phyloP scores from a whole-genome alignment of 805 yeast genomes.

The Yamadazyma phyllophila region DNA sequence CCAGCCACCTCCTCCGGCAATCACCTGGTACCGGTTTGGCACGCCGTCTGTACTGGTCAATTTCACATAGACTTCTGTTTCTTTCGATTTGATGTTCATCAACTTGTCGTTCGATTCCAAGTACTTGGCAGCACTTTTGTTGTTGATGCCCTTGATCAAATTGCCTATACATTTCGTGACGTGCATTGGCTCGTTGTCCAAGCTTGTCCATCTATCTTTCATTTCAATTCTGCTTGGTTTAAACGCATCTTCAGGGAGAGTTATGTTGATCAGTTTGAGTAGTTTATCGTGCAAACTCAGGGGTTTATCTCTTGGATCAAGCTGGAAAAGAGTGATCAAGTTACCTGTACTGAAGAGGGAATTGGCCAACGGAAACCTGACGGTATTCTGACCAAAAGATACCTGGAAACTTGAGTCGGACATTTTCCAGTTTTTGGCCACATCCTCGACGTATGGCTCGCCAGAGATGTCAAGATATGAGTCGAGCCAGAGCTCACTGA shows the following conservation, averaged over 20 bases:
- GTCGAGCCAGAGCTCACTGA: slow-evolving; percentile 40
- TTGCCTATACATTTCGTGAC: slow-evolving; percentile 56
- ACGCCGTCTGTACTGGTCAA: slow-evolving; percentile 16
- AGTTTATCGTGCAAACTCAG: slow-evolving; percentile 4
- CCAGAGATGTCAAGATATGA: slow-evolving; percentile 19
- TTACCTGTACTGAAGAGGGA: slow-evolving; percentile 37
- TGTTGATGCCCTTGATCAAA: slow-evolving; percentile 55
- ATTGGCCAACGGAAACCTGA: slow-evolving; percentile 35
- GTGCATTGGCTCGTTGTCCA: slow-evolving; percentile 28
- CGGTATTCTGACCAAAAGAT: slow-evolving; percentile 6
- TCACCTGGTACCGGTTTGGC: slow-evolving; percentile 45
- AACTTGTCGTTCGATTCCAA: slow-evolving; percentile 46
- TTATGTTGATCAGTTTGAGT: slow-evolving; percentile 4
- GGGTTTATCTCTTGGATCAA: slow-evolving; percentile 18
- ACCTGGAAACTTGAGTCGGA: slow-evolving; percentile 24
- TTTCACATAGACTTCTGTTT: slow-evolving; percentile 41
- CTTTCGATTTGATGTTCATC: slow-evolving; percentile 40
- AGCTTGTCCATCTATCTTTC: slow-evolving; percentile 34
- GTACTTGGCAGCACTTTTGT: slow-evolving; percentile 54
- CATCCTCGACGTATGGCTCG: slow-evolving; percentile 20
- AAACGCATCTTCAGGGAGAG: slow-evolving; percentile 1
- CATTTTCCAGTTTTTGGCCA: slow-evolving; percentile 35
- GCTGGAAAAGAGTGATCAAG: slow-evolving; percentile 35
- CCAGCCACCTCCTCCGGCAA: slow-evolving; percentile 80
- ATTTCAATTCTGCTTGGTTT: not conserved